Evolutionary conservation across 140 eudicot species (phyloP).

Genomic region (Anethum foeniculum): DNA sequence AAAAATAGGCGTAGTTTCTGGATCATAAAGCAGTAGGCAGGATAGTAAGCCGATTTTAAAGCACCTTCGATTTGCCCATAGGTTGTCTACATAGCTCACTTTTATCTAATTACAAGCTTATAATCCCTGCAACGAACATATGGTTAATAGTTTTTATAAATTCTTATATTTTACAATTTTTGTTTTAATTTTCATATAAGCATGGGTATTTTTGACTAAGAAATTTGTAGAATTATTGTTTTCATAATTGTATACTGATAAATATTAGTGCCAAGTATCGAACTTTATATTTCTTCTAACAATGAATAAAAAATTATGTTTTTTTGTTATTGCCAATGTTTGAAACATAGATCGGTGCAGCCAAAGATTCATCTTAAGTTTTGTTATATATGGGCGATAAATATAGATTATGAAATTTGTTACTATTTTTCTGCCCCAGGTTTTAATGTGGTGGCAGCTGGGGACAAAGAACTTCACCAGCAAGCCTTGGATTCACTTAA

Average conservation of each 20-base stretch:
- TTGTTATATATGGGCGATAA: neutral
- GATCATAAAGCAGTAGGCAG: neutral
- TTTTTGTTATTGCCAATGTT: neutral
- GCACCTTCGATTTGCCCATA: neutral
- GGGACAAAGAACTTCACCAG: constrained; percentile 59
- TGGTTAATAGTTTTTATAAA: neutral
- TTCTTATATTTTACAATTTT: too few species aligned
- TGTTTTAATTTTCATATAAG: neutral
- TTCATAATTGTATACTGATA: too few species aligned
- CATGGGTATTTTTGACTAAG: neutral
- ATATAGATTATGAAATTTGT: neutral
- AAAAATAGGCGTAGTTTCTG: neutral
- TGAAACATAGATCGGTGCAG: neutral
- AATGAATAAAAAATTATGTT: too few species aligned
- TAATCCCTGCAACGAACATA: neutral
- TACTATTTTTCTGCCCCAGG: constrained; percentile 30
- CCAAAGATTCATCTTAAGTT: neutral
- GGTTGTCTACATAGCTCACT: neutral
- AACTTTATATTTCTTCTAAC: neutral
- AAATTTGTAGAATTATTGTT: neutral
- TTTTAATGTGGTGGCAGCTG: constrained; percentile 87
- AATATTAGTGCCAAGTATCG: neutral
- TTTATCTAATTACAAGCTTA: neutral
- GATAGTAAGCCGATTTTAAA: neutral
- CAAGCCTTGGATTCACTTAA: constrained; percentile 53